These are phyloP conservation scores for Xerocomus minutiporus DNA, from an alignment of 1,284 basidiomycete genomes.

Conservation along the genomic window DNA sequence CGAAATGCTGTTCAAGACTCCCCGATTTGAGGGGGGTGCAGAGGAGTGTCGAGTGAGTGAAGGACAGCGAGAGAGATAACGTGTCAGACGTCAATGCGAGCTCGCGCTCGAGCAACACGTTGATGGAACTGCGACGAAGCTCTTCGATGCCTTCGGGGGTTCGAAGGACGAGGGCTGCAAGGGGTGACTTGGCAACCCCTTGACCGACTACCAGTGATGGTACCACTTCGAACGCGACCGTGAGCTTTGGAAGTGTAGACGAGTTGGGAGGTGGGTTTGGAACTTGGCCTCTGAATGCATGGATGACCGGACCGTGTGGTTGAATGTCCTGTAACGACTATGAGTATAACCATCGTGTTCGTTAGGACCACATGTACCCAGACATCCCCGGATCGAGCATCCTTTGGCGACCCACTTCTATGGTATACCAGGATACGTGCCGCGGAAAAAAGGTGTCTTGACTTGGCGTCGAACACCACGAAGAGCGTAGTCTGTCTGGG, in stretches of 20 bases:
- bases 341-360: background rate
- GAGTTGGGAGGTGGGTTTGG: constrained; percentile 10
- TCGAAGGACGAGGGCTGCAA: constrained; percentile 15
- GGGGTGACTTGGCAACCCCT: background rate
- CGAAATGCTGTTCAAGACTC: background rate
- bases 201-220: background rate
- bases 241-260: constrained; percentile 19
- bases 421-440: constrained; percentile 20
- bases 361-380: constrained; percentile 15
- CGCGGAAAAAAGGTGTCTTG: constrained; percentile 20
- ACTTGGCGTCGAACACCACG: constrained; percentile 22
- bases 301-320: constrained; percentile 11
- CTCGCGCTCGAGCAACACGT: constrained; percentile 19
- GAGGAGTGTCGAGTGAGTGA: constrained; percentile 24
- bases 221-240: constrained; percentile 21
- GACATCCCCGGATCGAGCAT: constrained; percentile 8
- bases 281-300: constrained; percentile 10
- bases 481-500: constrained; percentile 25
- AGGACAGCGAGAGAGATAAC: constrained; percentile 20
- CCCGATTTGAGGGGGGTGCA: constrained; percentile 9
- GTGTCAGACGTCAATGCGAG: constrained; percentile 19
- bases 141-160: constrained; percentile 8
- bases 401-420: constrained; percentile 3
- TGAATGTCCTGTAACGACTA: constrained; percentile 16
- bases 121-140: constrained; percentile 2